Evolutionary conservation across 1,284 basidiomycete species (phyloP).

Genomic region (Ceratobasidium sp.): DNA sequence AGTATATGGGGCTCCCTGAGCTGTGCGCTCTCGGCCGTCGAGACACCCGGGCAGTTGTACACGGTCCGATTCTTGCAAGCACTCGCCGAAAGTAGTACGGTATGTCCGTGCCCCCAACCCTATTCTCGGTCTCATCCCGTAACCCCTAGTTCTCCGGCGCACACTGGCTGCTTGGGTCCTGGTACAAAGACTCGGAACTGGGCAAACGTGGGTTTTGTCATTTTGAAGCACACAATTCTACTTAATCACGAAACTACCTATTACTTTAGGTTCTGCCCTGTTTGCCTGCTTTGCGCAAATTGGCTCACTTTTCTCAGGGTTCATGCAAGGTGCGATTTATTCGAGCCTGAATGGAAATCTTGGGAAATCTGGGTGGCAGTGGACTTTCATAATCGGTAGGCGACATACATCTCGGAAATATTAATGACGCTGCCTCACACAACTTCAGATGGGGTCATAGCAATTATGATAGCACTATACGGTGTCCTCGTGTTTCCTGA

Average conservation of each 20-base stretch:
- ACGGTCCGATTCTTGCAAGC: conserved; percentile 35
- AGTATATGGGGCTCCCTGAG: conserved; percentile 37
- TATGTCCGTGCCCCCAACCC: neutral
- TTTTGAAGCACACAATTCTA: neutral
- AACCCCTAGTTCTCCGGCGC: conserved; percentile 20
- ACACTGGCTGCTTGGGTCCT: conserved; percentile 39
- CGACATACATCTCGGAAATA: neutral
- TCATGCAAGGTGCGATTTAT: conserved; percentile 41
- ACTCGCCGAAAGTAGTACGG: conserved; percentile 38
- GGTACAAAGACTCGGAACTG: conserved; percentile 41
- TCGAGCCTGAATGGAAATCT: conserved; percentile 32
- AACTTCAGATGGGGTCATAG: conserved; percentile 70
- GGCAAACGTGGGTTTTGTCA: conserved; percentile 24
- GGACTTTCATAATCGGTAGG: conserved; percentile 41
- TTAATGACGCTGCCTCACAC: neutral
- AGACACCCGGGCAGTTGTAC: conserved; percentile 34
- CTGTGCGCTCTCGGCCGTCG: conserved; percentile 34
- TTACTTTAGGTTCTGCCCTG: conserved; percentile 14
- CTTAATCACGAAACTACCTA: neutral
- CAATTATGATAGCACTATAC: conserved; percentile 75
- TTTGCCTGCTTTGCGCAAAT: conserved; percentile 42
- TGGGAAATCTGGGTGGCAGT: conserved; percentile 39
- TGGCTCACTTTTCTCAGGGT: conserved; percentile 31
- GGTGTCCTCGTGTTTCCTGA: conserved; percentile 80
- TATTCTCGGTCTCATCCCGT: neutral